phyloP scores from a whole-genome alignment of 148 eudicot species.

The Cornus kousa region DNA sequence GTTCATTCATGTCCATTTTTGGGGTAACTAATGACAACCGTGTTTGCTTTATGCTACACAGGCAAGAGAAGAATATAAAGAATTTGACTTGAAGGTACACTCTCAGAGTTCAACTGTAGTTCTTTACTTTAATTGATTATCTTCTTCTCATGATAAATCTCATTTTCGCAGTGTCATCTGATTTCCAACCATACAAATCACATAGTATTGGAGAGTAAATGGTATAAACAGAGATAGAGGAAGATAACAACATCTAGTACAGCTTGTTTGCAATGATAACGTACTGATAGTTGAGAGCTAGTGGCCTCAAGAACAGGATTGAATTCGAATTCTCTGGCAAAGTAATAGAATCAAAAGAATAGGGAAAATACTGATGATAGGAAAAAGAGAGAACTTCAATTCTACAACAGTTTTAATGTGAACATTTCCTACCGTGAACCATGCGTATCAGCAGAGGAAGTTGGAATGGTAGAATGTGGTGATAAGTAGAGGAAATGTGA shows the following conservation, averaged over 20 bases:
- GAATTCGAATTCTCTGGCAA: not conserved
- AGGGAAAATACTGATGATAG: not conserved
- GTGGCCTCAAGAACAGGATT: no score
- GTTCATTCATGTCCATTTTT: not conserved
- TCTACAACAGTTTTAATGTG: not conserved
- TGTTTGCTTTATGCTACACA: slow-evolving; percentile 21
- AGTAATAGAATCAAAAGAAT: not conserved
- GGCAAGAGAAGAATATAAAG: slow-evolving; percentile 34
- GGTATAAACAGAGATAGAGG: no score
- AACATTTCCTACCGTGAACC: not conserved
- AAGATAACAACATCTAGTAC: no score
- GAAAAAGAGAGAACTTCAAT: no score
- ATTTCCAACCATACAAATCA: not conserved
- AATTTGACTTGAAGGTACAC: slow-evolving; percentile 33
- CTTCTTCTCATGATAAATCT: not conserved
- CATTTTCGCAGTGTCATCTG: not conserved
- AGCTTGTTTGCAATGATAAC: no score
- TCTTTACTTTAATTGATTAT: not conserved
- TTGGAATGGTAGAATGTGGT: not conserved
- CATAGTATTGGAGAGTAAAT: no score
- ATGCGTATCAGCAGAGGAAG: not conserved
- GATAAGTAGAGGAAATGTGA: not conserved
- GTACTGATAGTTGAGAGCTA: no score
- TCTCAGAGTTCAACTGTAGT: not conserved
- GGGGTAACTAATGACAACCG: not conserved